A percentile compares a stretch with the other conserved stretches of the same genome.
phyloP scores from a whole-genome alignment of 2,329 filamentous ascomycete species.

The Fusarium marasasianum region DNA sequence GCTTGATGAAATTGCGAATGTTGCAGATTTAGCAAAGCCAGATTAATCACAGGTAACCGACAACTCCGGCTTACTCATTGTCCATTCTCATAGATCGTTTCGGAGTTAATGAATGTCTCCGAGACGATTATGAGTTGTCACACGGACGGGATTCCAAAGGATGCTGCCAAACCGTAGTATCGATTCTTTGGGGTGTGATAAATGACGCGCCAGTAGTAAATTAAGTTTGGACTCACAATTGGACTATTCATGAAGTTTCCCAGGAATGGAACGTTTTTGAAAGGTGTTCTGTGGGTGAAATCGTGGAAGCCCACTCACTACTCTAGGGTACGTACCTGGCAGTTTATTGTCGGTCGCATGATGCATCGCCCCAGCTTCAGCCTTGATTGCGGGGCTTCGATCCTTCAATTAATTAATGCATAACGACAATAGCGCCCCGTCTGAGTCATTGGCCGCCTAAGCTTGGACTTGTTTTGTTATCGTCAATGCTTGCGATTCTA shows the following conservation, averaged over 20 bases:
- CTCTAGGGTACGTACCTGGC: not conserved
- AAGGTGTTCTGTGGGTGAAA: not conserved
- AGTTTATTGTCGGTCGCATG: not conserved
- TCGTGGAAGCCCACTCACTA: not conserved
- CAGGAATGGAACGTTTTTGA: not conserved
- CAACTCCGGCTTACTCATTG: too few relatives aligned
- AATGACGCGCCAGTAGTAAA: fast-evolving
- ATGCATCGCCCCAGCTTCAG: not conserved
- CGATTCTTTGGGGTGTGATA: not conserved
- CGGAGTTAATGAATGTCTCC: not conserved
- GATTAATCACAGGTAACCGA: too few relatives aligned
- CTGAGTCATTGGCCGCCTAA: not conserved
- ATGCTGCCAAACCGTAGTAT: not conserved
- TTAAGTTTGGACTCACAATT: fast-evolving
- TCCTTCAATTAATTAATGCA: not conserved
- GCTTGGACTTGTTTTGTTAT: not conserved
- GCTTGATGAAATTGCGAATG: not conserved
- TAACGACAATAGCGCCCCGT: not conserved
- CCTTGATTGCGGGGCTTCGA: not conserved
- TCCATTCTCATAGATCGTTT: not conserved
- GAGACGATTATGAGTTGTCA: not conserved
- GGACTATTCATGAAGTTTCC: too few relatives aligned
- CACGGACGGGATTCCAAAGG: fast-evolving
- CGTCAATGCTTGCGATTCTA: too few relatives aligned
- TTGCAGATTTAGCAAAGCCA: not conserved